Base-by-base conservation (phyloP, 1,139 yeast species). In the Debaryomyces sp. region DNA sequence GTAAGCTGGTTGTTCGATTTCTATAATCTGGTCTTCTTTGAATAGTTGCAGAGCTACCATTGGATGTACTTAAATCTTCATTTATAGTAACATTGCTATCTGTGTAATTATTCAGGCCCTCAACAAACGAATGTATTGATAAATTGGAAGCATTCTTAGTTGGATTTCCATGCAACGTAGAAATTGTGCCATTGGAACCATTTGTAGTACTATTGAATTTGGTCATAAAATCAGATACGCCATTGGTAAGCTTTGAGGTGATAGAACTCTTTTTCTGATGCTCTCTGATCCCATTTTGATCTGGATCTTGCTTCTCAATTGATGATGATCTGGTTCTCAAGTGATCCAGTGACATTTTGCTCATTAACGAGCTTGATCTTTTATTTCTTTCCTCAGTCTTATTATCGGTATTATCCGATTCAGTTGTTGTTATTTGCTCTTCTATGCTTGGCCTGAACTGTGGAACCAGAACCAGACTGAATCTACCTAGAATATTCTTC, bases 151-250 rank as follows among this genome's bases (percentile, higher is more conserved):
- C 55, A 43, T 64, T 67, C 37, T 60, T 59, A 32, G 59, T 59
- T 5, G 54, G 50, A 26, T 46, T 49, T 12, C 48, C 36, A 27
- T 13, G 39, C 15, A 35, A 34, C 13, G 44, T 33, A 10, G 52
- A 29, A 26, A 34, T 23, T 26, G 49, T 33, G 30, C 44, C 38
- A 34, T 30, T 38, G 22, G 36, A 12, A 44, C 36, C 30, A 39
- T 44, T 44, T 36, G 32, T 37, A 21, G 51, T 52, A 29, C 56
- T 52, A 50, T 72, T 73, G 33, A 75, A 60, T 51, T 73, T 75
- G 8, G 75, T 72, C 77, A 75, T 75, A 45, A 75, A 68, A 49
- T 75, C 80, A 9, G 70, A 57, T 2, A 75, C 74, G 0, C 80
- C 80, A 12, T 56, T 60, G 6, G 75, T 63, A 42, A 75, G 61